Conservation (phyloP, 1,284 basidiomycete genomes). For the Puccinia coronata region DNA sequence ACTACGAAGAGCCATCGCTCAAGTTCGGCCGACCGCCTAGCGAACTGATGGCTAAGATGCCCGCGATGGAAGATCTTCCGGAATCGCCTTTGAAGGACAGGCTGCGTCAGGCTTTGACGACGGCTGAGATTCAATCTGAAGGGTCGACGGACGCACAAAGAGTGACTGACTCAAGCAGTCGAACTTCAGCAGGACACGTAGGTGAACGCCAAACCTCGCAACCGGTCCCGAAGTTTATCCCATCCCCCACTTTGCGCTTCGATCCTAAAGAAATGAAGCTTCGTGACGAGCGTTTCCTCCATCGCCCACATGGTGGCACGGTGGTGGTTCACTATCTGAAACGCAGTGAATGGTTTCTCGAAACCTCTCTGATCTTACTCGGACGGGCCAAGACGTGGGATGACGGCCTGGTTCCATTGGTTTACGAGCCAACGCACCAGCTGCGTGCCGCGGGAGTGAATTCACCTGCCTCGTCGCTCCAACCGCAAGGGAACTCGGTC, state of each 20-base stretch:
- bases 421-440: slow-evolving; percentile 36
- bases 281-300: slow-evolving; percentile 32
- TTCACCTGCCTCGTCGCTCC: background rate
- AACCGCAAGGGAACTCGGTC: slow-evolving; percentile 38
- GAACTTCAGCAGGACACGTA: background rate
- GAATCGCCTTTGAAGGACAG: slow-evolving; percentile 46
- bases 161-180: background rate
- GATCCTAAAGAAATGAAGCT: slow-evolving; percentile 33
- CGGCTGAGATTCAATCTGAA: background rate
- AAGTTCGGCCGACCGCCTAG: slow-evolving; percentile 49
- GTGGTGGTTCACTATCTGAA: slow-evolving; percentile 96
- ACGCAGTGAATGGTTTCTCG: slow-evolving; percentile 92
- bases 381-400: slow-evolving; percentile 69
- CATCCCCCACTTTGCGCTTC: slow-evolving; percentile 40
- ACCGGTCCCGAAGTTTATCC: background rate
- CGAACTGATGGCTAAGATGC: slow-evolving; percentile 47
- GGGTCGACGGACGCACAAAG: background rate
- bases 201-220: background rate
- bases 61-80: slow-evolving; percentile 48
- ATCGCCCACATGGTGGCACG: slow-evolving; percentile 70
- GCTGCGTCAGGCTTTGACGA: background rate
- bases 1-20: slow-evolving; percentile 43
- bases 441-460: background rate
- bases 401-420: slow-evolving; percentile 53
- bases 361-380: slow-evolving; percentile 83